Percentiles rank a stretch among this genome's conserved stretches.
phyloP scores from a whole-genome alignment of 1,284 basidiomycete species.

The Megacollybia platyphylla region DNA sequence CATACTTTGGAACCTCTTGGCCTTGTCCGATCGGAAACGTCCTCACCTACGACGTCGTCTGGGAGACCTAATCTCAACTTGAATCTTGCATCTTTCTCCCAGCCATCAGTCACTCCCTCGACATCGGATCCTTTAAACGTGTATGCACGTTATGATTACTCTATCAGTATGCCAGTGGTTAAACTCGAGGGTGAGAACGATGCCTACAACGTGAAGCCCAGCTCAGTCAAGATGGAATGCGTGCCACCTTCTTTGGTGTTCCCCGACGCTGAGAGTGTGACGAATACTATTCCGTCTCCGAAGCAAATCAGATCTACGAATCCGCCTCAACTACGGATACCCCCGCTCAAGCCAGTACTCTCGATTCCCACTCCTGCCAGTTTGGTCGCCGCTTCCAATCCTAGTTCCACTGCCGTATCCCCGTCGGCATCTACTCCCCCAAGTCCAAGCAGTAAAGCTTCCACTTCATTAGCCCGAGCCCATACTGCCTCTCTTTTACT shows the following conservation, averaged over 20 bases:
- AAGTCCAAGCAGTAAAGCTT: background rate
- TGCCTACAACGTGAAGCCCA: background rate
- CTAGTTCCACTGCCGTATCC: background rate
- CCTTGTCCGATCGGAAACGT: conserved; percentile 1
- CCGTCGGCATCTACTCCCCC: background rate
- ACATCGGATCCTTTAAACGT: conserved; percentile 33
- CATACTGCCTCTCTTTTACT: conserved; percentile 9
- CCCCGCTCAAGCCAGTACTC: background rate
- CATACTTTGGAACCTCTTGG: conserved; percentile 14
- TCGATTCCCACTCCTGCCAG: background rate
- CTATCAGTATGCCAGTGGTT: conserved; percentile 47
- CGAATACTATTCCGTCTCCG: conserved; percentile 9
- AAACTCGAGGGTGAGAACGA: conserved; percentile 16
- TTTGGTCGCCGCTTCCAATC: background rate
- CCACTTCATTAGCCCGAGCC: background rate
- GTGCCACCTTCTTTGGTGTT: conserved; percentile 59
- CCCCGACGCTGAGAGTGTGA: conserved; percentile 13
- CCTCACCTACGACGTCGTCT: background rate
- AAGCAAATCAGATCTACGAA: conserved; percentile 9
- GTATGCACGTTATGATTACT: conserved; percentile 53
- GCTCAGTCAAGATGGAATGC: conserved; percentile 19
- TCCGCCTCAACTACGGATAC: background rate
- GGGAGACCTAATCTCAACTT: conserved; percentile 10
- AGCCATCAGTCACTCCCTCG: conserved; percentile 13
- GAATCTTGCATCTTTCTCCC: conserved; percentile 12